These are phyloP conservation scores for Fusarium fujikuroi DNA, from an alignment of 2,329 filamentous ascomycete genomes.

Conservation along the genomic window DNA sequence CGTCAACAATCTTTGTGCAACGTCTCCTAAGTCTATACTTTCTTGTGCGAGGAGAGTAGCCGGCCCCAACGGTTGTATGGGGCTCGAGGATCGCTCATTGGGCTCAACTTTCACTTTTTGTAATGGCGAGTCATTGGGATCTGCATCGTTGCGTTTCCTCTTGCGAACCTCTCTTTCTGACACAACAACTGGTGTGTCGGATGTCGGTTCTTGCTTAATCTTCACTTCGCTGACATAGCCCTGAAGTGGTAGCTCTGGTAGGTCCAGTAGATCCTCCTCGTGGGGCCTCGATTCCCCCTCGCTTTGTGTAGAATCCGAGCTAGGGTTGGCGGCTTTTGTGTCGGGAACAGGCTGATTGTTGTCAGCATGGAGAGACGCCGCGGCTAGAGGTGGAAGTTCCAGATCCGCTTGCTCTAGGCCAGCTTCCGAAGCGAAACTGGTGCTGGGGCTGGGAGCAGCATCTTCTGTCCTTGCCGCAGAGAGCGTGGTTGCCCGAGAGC, in stretches of 20 bases:
- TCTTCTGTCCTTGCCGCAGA: constrained; percentile 12
- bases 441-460: constrained; percentile 24
- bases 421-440: constrained; percentile 38
- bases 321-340: constrained; percentile 14
- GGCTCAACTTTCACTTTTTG: constrained; percentile 57
- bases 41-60: constrained; percentile 56
- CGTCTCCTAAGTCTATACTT: constrained; percentile 66
- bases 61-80: constrained; percentile 36
- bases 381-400: constrained; percentile 43
- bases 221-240: constrained; percentile 8
- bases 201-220: constrained; percentile 65
- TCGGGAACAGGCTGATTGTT: constrained; percentile 6
- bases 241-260: constrained; percentile 36
- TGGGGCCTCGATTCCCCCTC: constrained; percentile 39
- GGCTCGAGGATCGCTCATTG: constrained; percentile 45
- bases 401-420: constrained; percentile 43
- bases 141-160: constrained; percentile 51
- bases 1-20: constrained; percentile 48
- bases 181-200: constrained; percentile 62
- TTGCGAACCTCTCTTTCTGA: constrained; percentile 62
- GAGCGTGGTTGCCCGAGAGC: constrained; percentile 14
- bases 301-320: constrained; percentile 47
- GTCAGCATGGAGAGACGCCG: constrained; percentile 29
- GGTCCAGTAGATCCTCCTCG: constrained; percentile 41
- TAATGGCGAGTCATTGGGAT: constrained; percentile 37